A percentile compares a stretch with the other conserved stretches of the same genome.
Conservation (phyloP, 306 rosid genomes). For the Vigna angularis region DNA sequence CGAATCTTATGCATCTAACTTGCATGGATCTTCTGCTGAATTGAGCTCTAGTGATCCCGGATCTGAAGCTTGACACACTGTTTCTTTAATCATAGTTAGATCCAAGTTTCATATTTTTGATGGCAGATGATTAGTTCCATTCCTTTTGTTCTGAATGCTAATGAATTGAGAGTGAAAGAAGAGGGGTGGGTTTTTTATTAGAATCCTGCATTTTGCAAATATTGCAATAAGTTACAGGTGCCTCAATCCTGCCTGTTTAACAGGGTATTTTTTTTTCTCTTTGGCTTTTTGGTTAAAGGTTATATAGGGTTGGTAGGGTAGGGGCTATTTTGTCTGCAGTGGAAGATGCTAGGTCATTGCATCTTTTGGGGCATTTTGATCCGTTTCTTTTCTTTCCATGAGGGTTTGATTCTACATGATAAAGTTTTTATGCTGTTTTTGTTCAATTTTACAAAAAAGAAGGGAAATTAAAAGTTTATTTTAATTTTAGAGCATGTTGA, state of each 20-base stretch:
- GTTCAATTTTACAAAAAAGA: constrained; percentile 60
- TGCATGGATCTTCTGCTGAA: constrained; percentile 65
- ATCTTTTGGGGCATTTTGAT: constrained; percentile 80
- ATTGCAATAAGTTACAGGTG: constrained; percentile 94
- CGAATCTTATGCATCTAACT: constrained; percentile 67
- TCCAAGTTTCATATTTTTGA: constrained; percentile 66
- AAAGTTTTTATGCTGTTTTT: constrained; percentile 67
- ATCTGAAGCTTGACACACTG: constrained; percentile 75
- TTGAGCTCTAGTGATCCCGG: constrained; percentile 74
- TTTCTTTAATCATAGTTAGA: constrained; percentile 48
- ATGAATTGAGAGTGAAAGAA: constrained; percentile 59
- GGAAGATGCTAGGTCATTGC: constrained; percentile 70
- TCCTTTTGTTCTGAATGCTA: constrained; percentile 60
- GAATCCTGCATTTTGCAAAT: constrained; percentile 88
- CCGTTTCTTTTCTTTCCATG: constrained; percentile 56
- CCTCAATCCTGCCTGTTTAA: constrained; percentile 72
- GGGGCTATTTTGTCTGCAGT: constrained; percentile 75
- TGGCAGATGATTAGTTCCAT: constrained; percentile 73
- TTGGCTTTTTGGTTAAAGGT: constrained; percentile 51
- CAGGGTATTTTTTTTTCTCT: constrained; percentile 46
- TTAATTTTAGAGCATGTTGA: constrained; percentile 46
- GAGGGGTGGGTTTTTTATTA: constrained; percentile 69
- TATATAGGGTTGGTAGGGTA: constrained; percentile 61
- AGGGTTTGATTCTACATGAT: constrained; percentile 73
- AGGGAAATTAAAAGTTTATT: constrained; percentile 55